Evolutionary conservation across 306 rosid genomes (phyloP), one percentile per base, ranked within the genome.

Genomic region (Carpinus viminea): DNA sequence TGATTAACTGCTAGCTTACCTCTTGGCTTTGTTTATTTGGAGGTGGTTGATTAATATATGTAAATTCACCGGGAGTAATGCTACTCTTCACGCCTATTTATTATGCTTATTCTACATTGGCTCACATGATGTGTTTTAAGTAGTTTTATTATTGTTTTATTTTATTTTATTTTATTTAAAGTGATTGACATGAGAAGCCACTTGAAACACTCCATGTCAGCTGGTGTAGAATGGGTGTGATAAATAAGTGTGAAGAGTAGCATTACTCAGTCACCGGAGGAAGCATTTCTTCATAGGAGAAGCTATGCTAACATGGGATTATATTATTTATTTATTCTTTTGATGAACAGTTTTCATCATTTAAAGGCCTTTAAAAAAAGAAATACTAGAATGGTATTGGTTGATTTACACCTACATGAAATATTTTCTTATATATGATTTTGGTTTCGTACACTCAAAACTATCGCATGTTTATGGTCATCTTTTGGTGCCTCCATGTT

Each of bases 1-100:
- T 83, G 84, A 79, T 72, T 82, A 72, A 80, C 10, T 53, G n/a
- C 46, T 68, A 51, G 1, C 55, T 13, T 38, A 66, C 28, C 72
- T 66, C 26, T 66, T 28, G 38, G 47, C 31, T 51, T 51, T 8
- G 0, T 60, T 34, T 26, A 43, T 59, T 59, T 72, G 82, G 70
- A 78, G 82, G 76, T 71, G 76, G 71, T 71, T 68, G 43, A 53
- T 77, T 69, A 43, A 28, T 24, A 54, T 26, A 15, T 48, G 31
- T n/a, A 55, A 66, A 18, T 65, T 65, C 71, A 65, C 20, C 46
- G 24, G 21, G 16, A 6, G 26, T 31, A 31, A 31, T 31, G 34
- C 34, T 31, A 31, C 34, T 31, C 2, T 31, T 31, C 3, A 31
- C 34, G 2, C 34, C 34, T 1, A 31, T 31, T 41, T 41, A 38